Evolutionary conservation across 208 protist species (phyloP).

Genomic region (Crithidia bombi): DNA sequence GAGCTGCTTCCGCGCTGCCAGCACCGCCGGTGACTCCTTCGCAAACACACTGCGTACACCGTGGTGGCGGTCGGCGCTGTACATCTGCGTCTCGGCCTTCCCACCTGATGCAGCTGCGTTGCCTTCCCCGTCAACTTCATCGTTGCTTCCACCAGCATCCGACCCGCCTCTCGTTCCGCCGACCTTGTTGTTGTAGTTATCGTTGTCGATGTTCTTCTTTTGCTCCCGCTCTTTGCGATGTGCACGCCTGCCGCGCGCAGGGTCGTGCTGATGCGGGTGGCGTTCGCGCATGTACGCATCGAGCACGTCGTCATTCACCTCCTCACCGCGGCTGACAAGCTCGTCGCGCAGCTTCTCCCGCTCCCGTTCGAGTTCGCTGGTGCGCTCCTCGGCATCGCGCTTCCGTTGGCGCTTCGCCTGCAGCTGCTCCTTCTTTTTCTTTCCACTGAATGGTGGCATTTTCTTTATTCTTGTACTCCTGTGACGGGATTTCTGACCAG

Average conservation of each 20-base stretch:
- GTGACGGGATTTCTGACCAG: neutral
- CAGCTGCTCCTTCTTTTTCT: conserved; percentile 93
- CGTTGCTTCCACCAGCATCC: neutral
- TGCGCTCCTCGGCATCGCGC: conserved; percentile 47
- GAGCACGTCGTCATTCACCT: conserved; percentile 22
- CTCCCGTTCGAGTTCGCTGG: conserved; percentile 24
- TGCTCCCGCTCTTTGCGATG: conserved; percentile 4
- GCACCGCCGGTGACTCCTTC: conserved; percentile 63
- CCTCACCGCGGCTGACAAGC: conserved; percentile 26
- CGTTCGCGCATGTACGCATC: conserved; percentile 27
- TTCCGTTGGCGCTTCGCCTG: conserved; percentile 85
- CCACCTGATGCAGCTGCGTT: neutral
- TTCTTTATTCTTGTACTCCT: neutral
- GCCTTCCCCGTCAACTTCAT: neutral
- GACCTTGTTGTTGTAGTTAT: neutral
- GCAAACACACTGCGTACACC: conserved; percentile 82
- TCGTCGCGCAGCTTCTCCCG: conserved; percentile 36
- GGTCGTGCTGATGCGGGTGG: conserved; percentile 14
- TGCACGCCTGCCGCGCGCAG: conserved; percentile 5
- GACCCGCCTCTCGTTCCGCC: neutral
- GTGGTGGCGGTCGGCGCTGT: conserved; percentile 59
- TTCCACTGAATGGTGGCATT: conserved; percentile 88
- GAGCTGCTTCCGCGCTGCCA: conserved; percentile 59
- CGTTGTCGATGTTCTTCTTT: neutral
- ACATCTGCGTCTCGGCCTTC: conserved; percentile 35